Conservation (phyloP, 2,329 filamentous ascomycete genomes). For the Fusarium solani-melongenae region DNA sequence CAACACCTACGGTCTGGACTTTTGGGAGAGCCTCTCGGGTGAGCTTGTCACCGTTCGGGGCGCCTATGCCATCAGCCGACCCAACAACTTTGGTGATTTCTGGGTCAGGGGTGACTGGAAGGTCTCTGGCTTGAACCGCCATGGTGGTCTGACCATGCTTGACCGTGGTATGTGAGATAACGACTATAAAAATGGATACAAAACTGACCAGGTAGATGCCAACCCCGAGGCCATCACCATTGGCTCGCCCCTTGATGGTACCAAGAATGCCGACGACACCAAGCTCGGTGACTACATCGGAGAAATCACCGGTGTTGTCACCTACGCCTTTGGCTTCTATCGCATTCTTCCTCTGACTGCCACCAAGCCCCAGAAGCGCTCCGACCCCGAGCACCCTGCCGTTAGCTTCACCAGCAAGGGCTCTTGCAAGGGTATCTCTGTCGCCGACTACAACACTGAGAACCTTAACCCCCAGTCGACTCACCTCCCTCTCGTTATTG, state of each 20-base stretch:
- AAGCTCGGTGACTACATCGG: slow-evolving; percentile 73
- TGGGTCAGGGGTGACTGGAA: slow-evolving; percentile 76
- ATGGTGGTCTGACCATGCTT: slow-evolving; percentile 73
- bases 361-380: slow-evolving; percentile 59
- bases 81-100: slow-evolving; percentile 74
- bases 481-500: slow-evolving; percentile 68
- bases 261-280: slow-evolving; percentile 66
- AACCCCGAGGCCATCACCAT: slow-evolving; percentile 78
- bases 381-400: slow-evolving; percentile 59
- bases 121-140: slow-evolving; percentile 69
- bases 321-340: slow-evolving; percentile 75
- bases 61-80: slow-evolving; percentile 67
- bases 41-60: slow-evolving; percentile 73
- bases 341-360: slow-evolving; percentile 72
- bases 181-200: too few relatives aligned
- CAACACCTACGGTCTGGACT: slow-evolving; percentile 73
- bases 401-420: slow-evolving; percentile 65
- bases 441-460: slow-evolving; percentile 77
- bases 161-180: slow-evolving; percentile 55
- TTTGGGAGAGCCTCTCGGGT: slow-evolving; percentile 77
- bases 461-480: slow-evolving; percentile 69
- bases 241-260: slow-evolving; percentile 72
- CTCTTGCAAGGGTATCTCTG: slow-evolving; percentile 69
- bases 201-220: slow-evolving; percentile 57
- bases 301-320: slow-evolving; percentile 76